A percentile compares a stretch with the other conserved stretches of the same genome.
phyloP scores from a whole-genome alignment of 2,329 filamentous ascomycete species.

The Xenoacremonium recifei region DNA sequence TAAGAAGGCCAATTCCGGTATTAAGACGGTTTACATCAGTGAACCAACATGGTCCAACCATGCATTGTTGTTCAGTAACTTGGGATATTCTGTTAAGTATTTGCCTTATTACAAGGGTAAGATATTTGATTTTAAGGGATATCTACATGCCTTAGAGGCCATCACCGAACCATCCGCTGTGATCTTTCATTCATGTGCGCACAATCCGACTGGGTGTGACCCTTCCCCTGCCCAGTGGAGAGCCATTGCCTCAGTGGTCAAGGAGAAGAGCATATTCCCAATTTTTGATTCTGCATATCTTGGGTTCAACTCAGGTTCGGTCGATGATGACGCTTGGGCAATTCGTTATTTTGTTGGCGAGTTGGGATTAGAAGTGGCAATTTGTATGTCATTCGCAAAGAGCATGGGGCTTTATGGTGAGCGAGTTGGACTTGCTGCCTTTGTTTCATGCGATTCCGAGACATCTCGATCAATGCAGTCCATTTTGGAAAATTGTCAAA shows the following conservation, averaged over 20 bases:
- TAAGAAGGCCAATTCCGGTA: slow-evolving; percentile 20
- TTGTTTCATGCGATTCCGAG: slow-evolving; percentile 22
- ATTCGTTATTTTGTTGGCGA: slow-evolving; percentile 25
- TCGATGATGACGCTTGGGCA: slow-evolving; percentile 24
- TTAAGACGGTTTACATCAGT: slow-evolving; percentile 34
- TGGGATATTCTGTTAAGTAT: slow-evolving; percentile 31
- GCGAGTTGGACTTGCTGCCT: slow-evolving; percentile 29
- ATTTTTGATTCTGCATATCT: slow-evolving; percentile 22
- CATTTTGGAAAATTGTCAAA: slow-evolving; percentile 30
- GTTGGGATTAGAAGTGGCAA: slow-evolving; percentile 46
- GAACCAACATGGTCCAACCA: slow-evolving; percentile 44
- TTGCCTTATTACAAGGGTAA: slow-evolving; percentile 36
- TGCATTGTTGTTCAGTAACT: slow-evolving; percentile 31
- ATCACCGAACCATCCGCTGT: slow-evolving; percentile 26
- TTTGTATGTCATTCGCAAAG: slow-evolving; percentile 63
- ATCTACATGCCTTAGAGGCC: slow-evolving; percentile 24
- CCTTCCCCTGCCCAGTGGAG: slow-evolving; percentile 25
- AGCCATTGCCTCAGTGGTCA: slow-evolving; percentile 16
- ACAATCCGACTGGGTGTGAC: slow-evolving; percentile 43
- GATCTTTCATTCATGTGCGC: slow-evolving; percentile 41
- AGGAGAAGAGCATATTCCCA: slow-evolving; percentile 14
- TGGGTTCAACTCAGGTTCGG: slow-evolving; percentile 21
- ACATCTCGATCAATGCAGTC: slow-evolving; percentile 19
- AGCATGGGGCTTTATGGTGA: slow-evolving; percentile 50
- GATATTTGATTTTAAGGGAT: slow-evolving; percentile 31